phyloP scores from a whole-genome alignment of 1,284 basidiomycete species.

The Kalmanozyma brasiliensis region DNA sequence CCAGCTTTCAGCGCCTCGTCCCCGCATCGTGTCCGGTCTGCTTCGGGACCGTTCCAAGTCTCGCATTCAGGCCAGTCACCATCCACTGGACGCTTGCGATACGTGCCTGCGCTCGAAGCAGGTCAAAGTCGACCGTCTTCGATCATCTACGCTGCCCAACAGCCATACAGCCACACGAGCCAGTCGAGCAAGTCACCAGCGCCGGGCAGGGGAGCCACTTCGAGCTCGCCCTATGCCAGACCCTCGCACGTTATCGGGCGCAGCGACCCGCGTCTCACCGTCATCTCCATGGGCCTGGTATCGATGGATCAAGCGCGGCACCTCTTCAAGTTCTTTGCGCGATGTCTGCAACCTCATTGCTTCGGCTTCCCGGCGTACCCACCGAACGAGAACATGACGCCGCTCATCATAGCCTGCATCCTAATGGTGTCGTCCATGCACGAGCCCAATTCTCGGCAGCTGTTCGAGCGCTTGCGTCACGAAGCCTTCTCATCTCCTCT shows the following conservation, averaged over 20 bases:
- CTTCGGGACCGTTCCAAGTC: not conserved
- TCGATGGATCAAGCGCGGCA: constrained; percentile 54
- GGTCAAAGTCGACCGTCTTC: constrained; percentile 36
- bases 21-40: not conserved
- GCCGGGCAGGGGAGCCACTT: not conserved
- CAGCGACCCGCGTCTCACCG: constrained; percentile 58
- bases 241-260: constrained; percentile 47
- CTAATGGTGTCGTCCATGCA: constrained; percentile 56
- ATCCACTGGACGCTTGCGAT: constrained; percentile 2
- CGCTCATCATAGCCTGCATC: constrained; percentile 59
- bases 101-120: constrained; percentile 15
- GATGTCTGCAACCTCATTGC: constrained; percentile 55
- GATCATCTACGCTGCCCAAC: constrained; percentile 26
- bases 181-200: not conserved
- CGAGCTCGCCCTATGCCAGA: constrained; percentile 40
- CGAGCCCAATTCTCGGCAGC: constrained; percentile 46
- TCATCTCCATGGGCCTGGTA: constrained; percentile 55
- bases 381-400: constrained; percentile 59
- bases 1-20: constrained; percentile 9
- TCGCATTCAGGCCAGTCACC: not conserved
- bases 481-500: constrained; percentile 50
- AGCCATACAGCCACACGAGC: constrained; percentile 3
- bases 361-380: constrained; percentile 62
- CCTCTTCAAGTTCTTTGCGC: constrained; percentile 62
- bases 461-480: constrained; percentile 42